These are phyloP conservation scores for Phalaenopsis equestris DNA, from an alignment of 106 monocot genomes.

Conservation along the genomic window DNA sequence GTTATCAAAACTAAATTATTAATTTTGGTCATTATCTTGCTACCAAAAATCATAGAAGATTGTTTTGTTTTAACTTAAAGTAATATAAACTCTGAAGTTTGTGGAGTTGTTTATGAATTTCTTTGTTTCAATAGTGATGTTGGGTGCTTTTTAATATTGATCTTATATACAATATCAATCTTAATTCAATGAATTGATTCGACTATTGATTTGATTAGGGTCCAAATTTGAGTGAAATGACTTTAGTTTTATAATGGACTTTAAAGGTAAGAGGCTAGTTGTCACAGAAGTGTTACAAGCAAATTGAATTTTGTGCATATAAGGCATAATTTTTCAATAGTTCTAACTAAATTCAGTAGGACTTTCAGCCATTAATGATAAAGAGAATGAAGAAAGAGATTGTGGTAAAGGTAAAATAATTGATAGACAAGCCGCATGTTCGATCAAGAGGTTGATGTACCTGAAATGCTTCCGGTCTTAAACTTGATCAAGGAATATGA, in stretches of 20 bases:
- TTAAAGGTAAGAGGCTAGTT: neutral
- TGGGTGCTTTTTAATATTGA: neutral
- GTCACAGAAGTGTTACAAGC: neutral
- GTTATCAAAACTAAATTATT: neutral
- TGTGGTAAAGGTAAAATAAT: neutral
- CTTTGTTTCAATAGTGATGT: neutral
- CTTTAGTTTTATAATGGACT: neutral
- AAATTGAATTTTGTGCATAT: neutral
- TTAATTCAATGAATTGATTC: neutral
- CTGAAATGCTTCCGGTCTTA: neutral
- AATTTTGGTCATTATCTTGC: neutral
- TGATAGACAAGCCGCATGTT: neutral
- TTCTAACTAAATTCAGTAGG: neutral
- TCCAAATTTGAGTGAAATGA: neutral
- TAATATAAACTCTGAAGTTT: neutral
- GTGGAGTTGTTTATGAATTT: neutral
- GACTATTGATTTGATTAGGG: neutral
- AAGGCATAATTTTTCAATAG: neutral
- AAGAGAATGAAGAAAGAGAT: neutral
- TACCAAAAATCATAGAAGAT: neutral
- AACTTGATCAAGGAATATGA: neutral
- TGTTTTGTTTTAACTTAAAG: neutral
- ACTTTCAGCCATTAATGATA: neutral
- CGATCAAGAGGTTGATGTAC: neutral
- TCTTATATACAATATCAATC: neutral